Evolutionary conservation across 225 moss, liverwort and hornwort species (phyloP).

Genomic region (Pseudoscleropodium purum): DNA sequence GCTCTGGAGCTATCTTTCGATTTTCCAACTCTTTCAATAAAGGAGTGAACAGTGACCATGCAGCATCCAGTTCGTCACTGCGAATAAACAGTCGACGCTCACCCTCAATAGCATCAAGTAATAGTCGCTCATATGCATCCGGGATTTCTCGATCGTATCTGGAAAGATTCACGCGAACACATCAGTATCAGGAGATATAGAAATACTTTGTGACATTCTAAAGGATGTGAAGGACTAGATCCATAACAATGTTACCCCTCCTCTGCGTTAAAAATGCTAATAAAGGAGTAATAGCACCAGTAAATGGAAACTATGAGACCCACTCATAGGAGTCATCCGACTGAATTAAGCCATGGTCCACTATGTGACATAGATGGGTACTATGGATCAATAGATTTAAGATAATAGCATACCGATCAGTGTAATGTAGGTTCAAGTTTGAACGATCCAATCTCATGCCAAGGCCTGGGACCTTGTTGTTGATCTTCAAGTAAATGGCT

Average conservation of each 20-base stretch:
- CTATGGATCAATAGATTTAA: background rate
- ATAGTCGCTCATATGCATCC: constrained; percentile 88
- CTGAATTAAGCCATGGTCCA: background rate
- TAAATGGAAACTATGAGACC: background rate
- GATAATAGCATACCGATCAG: constrained; percentile 51
- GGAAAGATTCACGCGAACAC: background rate
- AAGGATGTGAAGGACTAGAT: background rate
- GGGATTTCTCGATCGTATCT: constrained; percentile 95
- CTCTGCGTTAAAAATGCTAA: background rate
- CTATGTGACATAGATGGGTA: background rate
- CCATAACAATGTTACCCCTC: background rate
- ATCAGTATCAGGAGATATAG: background rate
- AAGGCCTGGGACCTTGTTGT: constrained; percentile 94
- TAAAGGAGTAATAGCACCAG: background rate
- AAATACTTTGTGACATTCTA: background rate
- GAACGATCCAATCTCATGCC: constrained; percentile 94
- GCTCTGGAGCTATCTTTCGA: constrained; percentile 68
- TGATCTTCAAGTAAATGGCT: constrained; percentile 93
- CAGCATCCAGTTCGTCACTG: constrained; percentile 98
- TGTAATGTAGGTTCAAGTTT: constrained; percentile 83
- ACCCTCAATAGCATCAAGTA: constrained; percentile 94
- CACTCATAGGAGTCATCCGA: background rate
- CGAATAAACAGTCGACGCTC: constrained; percentile 92
- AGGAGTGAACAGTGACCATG: constrained; percentile 92
- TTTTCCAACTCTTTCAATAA: constrained; percentile 71